Percentiles rank a stretch among this genome's conserved stretches.
phyloP scores from a whole-genome alignment of 345 rosid genomes.

The Mangifera indica region DNA sequence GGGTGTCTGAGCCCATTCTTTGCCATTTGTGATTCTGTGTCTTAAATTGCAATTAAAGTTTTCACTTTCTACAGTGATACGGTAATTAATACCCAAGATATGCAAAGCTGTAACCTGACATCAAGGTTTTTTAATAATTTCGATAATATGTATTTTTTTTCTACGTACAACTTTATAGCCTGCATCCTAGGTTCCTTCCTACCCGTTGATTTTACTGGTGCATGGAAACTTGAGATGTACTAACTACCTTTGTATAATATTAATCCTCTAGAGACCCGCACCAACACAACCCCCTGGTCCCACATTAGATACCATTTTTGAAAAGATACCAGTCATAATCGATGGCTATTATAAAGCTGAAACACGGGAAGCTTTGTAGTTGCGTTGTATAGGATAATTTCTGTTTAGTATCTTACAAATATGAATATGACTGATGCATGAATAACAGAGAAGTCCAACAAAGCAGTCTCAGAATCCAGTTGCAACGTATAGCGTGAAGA shows the following conservation, averaged over 20 bases:
- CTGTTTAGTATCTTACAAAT: no score
- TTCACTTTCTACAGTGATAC: conserved; percentile 11
- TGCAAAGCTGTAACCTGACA: conserved; percentile 8
- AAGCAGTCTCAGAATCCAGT: not conserved
- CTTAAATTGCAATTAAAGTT: not conserved
- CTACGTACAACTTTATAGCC: conserved; percentile 7
- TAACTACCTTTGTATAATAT: not conserved
- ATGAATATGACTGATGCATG: no score
- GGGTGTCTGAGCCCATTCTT: conserved; percentile 19
- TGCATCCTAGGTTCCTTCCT: conserved; percentile 26
- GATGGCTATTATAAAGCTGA: not conserved
- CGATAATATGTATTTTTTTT: no score
- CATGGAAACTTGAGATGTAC: conserved; percentile 20
- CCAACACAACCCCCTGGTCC: no score
- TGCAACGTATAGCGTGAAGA: conserved; percentile 1
- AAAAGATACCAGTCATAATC: not conserved
- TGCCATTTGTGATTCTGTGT: no score
- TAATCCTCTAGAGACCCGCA: no score
- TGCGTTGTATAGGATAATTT: conserved; percentile 1
- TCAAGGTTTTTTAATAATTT: no score
- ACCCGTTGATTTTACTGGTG: not conserved
- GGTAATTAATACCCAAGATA: conserved; percentile 12
- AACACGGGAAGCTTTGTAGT: not conserved
- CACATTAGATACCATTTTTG: no score
- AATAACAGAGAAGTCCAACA: not conserved